Base-by-base conservation (phyloP, 768 basidiomycete genomes). In the Tubosaeta brunneosetosa region DNA sequence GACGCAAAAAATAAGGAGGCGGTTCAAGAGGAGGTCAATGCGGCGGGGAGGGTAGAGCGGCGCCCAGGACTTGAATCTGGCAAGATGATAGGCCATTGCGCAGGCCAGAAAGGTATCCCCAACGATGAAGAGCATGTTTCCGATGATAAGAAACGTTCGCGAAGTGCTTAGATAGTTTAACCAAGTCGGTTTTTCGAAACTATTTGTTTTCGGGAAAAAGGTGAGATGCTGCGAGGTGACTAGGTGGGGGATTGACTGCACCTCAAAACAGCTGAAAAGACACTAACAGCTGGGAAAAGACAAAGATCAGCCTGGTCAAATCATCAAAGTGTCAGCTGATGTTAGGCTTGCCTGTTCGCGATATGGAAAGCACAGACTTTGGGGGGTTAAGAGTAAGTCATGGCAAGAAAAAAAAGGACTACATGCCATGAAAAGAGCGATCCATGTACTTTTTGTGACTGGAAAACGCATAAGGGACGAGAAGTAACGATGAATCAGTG, bases 71-170 rank as follows among this genome's bases (percentile, higher is more conserved):
- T 50, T 55, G 45, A 50, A 57, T 14, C 29, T 56, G 12, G 12
- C 8, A 34, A 66, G 66, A 19, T 66, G 54, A 34, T 61, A 63
- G 0, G 63, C 61, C 63, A 66, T 63, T 3, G 37, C 19, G 25
- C 46, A 17, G 1, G 65, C 61, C 1, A 59, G 59, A 4, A 67
- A 57, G 3, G 56, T 52, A 37, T 67, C 65, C 0, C 65, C 65
- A 43, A 47, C 4, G 40, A 66, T 62, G 47, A 66, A 66, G 14
- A 66, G 63, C 14, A 47, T 8, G 32, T 66, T 66, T 9, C 61
- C 66, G 25, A 31, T 33, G 29, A 66, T 6, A 19, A 66, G 41
- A 36, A 65, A 42, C 5, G 16, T 32, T 41, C 26, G 25, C 14
- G 32, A 27, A 4, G 11, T 14, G 27, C 5, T 11, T 0, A 62